A percentile compares a stretch with the other conserved stretches of the same genome.
phyloP scores from a whole-genome alignment of 441 rosid genomes.

The Brassica balearica region DNA sequence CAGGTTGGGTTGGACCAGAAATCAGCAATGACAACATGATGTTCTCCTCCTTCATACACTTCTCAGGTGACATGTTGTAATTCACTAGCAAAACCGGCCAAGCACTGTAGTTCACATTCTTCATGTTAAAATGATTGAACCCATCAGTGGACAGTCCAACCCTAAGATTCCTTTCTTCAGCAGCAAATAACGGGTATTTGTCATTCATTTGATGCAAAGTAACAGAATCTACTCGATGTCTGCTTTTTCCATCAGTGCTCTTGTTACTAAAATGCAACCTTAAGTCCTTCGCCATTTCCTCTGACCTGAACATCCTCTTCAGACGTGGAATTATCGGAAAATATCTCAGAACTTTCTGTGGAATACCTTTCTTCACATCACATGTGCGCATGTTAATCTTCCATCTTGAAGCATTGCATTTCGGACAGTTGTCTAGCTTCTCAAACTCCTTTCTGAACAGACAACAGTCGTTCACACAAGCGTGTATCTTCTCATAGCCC shows the following conservation, averaged over 20 bases:
- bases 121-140: constrained; percentile 8
- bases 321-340: neutral
- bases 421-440: neutral
- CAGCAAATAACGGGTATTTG: neutral
- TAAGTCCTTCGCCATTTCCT: neutral
- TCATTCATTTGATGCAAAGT: neutral
- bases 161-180: neutral
- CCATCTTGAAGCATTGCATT: neutral
- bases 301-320: neutral
- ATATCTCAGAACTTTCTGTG: neutral
- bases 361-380: neutral
- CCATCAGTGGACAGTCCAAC: neutral
- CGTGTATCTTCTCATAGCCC: neutral
- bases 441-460: neutral
- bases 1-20: neutral
- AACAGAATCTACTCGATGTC: neutral
- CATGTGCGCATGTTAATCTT: neutral
- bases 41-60: constrained; percentile 22
- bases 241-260: neutral
- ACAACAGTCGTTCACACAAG: neutral
- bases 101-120: neutral
- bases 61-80: constrained; percentile 7
- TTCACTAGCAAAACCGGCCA: constrained; percentile 1
- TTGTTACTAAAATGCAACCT: neutral
- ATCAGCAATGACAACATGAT: neutral